Evolutionary conservation across 2,329 filamentous ascomycete species (phyloP), one percentile per base, ranked within the genome.

Genomic region (Xylaria sp.): DNA sequence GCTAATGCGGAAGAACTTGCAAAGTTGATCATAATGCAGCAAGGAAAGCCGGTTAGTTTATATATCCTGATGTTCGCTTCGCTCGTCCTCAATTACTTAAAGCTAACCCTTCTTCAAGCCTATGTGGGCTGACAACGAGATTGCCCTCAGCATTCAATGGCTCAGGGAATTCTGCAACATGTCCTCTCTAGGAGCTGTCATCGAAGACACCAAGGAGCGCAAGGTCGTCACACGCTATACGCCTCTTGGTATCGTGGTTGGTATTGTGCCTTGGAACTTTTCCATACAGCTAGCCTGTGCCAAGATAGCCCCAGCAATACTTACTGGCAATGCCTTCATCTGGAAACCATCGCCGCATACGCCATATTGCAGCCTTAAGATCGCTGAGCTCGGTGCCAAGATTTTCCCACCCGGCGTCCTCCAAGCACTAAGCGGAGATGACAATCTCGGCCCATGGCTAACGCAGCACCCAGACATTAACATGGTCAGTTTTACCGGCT

Each of bases 401-500:
- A 80, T 89, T 77, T 87, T 90, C 78, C 88, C 88, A 1, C 84
- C 87, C 0, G 89, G 89, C 45, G 86, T 91, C 14, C 75, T 91
- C 0, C 88, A 90, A 74, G 85, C 82, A 0, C 78, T 91, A 2
- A 85, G 86, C 58, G 89, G 89, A 7, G 87, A 87, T 61, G 88
- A 90, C 70, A 80, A 82, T 53, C 83, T 91, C 2, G 89, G 89
- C 2, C 86, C 85, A 0, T 83, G 82, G 82, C 76, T 91, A 58
- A 89, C 86, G 0, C 77, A 75, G 14, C 89, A 91, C 72, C 86
- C 87, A 0, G 86, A 82, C n/a, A 84, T 90, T 61, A 82, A 85
- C 63, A 91, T 89, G 81, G 85, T 91, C 74, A 84, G 82, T 70
- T 91, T 91, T 78, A 91, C 89, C 0, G 89, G 89, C 2, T 89